A percentile compares a stretch with the other conserved stretches of the same genome.
phyloP scores from a whole-genome alignment of 106 monocot species.

The Iris macrosiphon region DNA sequence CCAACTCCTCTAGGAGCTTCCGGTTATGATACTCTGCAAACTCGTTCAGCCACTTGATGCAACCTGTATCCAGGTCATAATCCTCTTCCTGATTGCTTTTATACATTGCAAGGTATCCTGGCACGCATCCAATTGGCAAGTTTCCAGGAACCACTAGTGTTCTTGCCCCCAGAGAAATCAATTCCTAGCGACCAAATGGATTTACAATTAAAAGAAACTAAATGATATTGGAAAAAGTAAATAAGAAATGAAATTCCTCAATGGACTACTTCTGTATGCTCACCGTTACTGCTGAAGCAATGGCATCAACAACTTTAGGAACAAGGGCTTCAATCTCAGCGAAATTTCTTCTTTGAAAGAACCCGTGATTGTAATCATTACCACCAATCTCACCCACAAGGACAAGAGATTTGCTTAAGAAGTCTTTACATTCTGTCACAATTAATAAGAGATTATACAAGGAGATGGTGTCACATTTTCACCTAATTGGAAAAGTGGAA shows the following conservation, averaged over 20 bases:
- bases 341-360: not conserved
- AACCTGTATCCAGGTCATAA: slow-evolving; percentile 24
- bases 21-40: slow-evolving; percentile 19
- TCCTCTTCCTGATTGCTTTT: not conserved
- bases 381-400: slow-evolving; percentile 44
- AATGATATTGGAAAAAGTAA: too few species aligned
- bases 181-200: too few species aligned
- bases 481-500: too few species aligned
- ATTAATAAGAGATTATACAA: too few species aligned
- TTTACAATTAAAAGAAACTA: too few species aligned
- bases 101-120: not conserved
- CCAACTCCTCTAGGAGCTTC: not conserved
- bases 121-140: slow-evolving; percentile 20
- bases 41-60: slow-evolving; percentile 22
- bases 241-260: too few species aligned
- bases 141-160: slow-evolving; percentile 25
- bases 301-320: not conserved
- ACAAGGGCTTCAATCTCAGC: not conserved
- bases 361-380: slow-evolving; percentile 27
- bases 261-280: too few species aligned
- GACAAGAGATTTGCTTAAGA: slow-evolving; percentile 28
- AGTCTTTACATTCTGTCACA: slow-evolving; percentile 20
- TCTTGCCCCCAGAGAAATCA: slow-evolving; percentile 14
- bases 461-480: too few species aligned
- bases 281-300: not conserved